A percentile compares a stretch with the other conserved stretches of the same genome.
Conservation (phyloP, 1,284 basidiomycete species). For the Anthracocystis walkeri region DNA sequence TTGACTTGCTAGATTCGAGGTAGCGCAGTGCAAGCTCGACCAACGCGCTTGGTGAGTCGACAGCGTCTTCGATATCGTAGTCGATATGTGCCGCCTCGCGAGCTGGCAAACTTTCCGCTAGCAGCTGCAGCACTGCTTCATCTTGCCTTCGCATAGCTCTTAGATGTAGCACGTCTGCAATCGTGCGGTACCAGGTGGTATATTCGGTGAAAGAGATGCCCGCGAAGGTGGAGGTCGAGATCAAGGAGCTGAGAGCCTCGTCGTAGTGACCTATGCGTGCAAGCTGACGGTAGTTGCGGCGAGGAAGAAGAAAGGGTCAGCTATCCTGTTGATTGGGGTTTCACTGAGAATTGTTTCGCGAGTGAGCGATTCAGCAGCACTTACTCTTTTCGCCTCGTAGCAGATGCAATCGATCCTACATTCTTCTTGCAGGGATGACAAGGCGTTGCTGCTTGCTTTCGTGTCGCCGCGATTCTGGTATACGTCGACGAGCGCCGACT, state of each 20-base stretch:
- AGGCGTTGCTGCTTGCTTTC: not conserved
- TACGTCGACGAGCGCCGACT: slow-evolving; percentile 25
- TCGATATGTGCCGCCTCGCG: not conserved
- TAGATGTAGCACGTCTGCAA: slow-evolving; percentile 35
- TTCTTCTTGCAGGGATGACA: slow-evolving; percentile 21
- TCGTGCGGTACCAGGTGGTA: slow-evolving; percentile 19
- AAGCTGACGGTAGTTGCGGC: slow-evolving; percentile 6
- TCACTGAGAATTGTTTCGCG: not conserved
- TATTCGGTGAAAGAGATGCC: slow-evolving; percentile 35
- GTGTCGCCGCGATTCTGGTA: slow-evolving; percentile 18
- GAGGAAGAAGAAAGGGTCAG: not conserved
- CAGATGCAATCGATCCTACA: slow-evolving; percentile 27
- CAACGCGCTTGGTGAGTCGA: slow-evolving; percentile 34
- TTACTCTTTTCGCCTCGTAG: slow-evolving; percentile 21
- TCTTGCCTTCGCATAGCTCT: slow-evolving; percentile 36
- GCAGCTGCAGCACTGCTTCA: slow-evolving; percentile 14
- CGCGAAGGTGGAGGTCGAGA: slow-evolving; percentile 24
- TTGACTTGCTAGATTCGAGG: slow-evolving; percentile 30
- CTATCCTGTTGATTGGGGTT: not conserved
- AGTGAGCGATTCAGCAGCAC: not conserved
- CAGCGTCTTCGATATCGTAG: slow-evolving; percentile 35
- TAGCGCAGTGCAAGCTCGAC: slow-evolving; percentile 37
- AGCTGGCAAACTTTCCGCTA: slow-evolving; percentile 18
- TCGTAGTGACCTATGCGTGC: slow-evolving; percentile 38
- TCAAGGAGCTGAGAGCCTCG: slow-evolving; percentile 29